Evolutionary conservation across 306 rosid genomes (phyloP).

Genomic region (Comarum palustre): DNA sequence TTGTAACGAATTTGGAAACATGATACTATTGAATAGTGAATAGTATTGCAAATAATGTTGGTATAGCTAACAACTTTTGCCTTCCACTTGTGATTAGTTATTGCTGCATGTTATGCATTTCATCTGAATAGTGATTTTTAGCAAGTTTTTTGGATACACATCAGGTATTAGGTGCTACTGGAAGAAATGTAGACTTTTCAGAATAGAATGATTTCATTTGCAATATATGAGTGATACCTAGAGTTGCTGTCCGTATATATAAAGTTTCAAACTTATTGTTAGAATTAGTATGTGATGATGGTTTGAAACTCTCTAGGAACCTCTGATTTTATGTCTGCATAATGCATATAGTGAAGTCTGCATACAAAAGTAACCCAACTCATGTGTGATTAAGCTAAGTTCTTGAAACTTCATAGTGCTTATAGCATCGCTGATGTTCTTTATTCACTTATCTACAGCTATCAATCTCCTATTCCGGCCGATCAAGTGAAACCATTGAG

Average conservation of each 20-base stretch:
- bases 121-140: background rate
- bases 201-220: background rate
- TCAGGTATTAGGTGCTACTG: background rate
- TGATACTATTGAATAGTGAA: background rate
- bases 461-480: conserved; percentile 73
- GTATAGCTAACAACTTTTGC: background rate
- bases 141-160: background rate
- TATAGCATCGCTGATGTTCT: conserved; percentile 11
- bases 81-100: background rate
- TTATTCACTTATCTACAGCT: conserved; percentile 38
- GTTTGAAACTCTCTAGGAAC: background rate
- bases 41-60: background rate
- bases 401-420: background rate
- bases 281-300: background rate
- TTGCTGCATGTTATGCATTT: background rate
- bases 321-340: background rate
- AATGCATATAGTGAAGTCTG: background rate
- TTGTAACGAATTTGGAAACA: background rate
- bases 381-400: background rate
- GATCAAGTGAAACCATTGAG: conserved; percentile 82
- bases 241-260: background rate
- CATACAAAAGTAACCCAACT: background rate
- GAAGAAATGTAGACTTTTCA: background rate
- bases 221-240: background rate
- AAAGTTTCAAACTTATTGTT: background rate